Percentiles rank a stretch among this genome's conserved stretches.
Conservation (phyloP, 2,329 filamentous ascomycete species). For the Pleurostoma richardsiae region DNA sequence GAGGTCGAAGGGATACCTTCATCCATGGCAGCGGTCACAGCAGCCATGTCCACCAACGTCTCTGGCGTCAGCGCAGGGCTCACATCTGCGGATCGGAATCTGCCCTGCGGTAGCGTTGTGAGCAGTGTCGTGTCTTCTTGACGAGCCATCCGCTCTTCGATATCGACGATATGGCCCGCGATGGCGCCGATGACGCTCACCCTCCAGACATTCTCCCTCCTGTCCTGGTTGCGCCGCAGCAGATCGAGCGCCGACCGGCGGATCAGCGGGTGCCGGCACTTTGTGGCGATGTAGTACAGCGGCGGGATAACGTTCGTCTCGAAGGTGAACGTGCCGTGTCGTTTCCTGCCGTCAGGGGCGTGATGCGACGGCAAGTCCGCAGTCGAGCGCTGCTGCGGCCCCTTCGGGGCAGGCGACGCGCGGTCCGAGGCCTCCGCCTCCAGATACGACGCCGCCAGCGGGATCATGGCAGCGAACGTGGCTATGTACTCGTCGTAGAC, state of each 20-base stretch:
- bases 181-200: constrained; percentile 20
- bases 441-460: constrained; percentile 21
- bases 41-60: not conserved
- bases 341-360: constrained; percentile 1
- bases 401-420: not conserved
- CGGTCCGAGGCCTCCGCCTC: constrained; percentile 5
- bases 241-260: constrained; percentile 28
- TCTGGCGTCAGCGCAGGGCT: not conserved
- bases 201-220: constrained; percentile 32
- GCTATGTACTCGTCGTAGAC: constrained; percentile 23
- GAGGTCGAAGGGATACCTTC: not conserved
- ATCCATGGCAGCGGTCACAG: not conserved
- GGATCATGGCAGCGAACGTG: constrained; percentile 27
- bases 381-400: constrained; percentile 7
- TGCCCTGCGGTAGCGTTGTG: not conserved
- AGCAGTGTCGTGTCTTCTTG: not conserved
- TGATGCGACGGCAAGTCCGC: constrained; percentile 6
- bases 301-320: constrained; percentile 32
- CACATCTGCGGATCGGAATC: not conserved
- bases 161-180: constrained; percentile 24
- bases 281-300: constrained; percentile 29
- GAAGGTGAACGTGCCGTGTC: constrained; percentile 23
- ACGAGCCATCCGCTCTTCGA: constrained; percentile 23
- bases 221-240: constrained; percentile 16
- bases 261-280: constrained; percentile 31